Conservation (phyloP, 1,284 basidiomycete species). For the Pseudozyma sp. region DNA sequence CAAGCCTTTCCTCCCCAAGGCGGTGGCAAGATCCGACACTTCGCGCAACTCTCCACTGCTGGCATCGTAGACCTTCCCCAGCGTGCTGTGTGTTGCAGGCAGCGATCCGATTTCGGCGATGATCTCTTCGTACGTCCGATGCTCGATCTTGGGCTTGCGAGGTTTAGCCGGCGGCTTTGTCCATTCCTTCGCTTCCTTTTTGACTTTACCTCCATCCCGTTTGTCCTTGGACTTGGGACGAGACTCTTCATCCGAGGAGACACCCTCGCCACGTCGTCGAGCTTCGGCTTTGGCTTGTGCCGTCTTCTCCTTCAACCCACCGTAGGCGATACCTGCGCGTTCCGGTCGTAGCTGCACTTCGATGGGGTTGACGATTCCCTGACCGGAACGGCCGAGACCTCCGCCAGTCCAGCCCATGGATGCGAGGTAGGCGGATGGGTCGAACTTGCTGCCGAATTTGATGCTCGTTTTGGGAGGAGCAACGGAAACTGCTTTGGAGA, state of each 20-base stretch:
- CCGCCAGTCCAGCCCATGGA: slow-evolving; percentile 68
- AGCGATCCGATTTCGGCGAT: slow-evolving; percentile 53
- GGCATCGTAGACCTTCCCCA: slow-evolving; percentile 63
- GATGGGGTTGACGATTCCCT: slow-evolving; percentile 66
- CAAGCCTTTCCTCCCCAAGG: slow-evolving; percentile 37
- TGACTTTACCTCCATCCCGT: slow-evolving; percentile 12
- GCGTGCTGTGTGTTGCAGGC: slow-evolving; percentile 15
- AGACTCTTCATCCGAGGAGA: slow-evolving; percentile 50
- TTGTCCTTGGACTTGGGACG: not conserved
- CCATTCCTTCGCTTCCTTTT: slow-evolving; percentile 43
- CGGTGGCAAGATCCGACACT: slow-evolving; percentile 54
- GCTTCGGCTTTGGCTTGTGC: slow-evolving; percentile 61
- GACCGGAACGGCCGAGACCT: slow-evolving; percentile 62
- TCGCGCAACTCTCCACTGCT: slow-evolving; percentile 48
- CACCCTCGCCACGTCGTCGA: slow-evolving; percentile 42
- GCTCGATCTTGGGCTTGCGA: slow-evolving; percentile 57
- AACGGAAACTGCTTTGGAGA: not conserved
- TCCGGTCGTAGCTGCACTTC: slow-evolving; percentile 65
- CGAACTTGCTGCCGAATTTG: slow-evolving; percentile 59
- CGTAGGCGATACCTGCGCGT: slow-evolving; percentile 66
- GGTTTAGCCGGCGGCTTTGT: slow-evolving; percentile 43
- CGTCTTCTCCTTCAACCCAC: slow-evolving; percentile 65
- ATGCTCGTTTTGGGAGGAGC: slow-evolving; percentile 27
- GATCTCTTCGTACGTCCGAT: slow-evolving; percentile 67
- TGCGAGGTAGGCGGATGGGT: slow-evolving; percentile 61